Evolutionary conservation across 2,329 filamentous ascomycete species (phyloP), one percentile per base, ranked within the genome.

Genomic region (Incumbomyces lentus): DNA sequence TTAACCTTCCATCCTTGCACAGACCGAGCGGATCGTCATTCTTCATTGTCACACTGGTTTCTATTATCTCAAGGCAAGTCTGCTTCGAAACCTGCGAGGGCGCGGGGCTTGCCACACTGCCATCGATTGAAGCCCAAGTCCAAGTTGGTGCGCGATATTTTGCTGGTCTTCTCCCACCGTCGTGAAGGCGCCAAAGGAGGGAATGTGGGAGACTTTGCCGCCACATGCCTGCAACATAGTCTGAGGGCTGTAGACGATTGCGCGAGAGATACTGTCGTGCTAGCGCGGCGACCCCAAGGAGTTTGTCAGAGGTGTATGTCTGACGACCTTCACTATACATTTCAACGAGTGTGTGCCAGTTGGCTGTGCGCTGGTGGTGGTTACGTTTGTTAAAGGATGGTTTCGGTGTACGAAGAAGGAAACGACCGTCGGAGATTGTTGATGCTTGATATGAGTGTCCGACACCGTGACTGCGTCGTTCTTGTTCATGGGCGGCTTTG

Each of bases 61-160:
- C 50, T 35, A 57, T 53, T 13, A 57, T 44, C 41, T 57, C 53
- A n/a, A 57, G 50, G 42, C 55, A 57, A 6, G 53, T 54, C 30
- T 57, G 53, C 26, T 49, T 49, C 12, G 40, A 31, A 22, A 46
- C 44, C 19, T 52, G 49, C 36, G 51, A 47, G 4, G 49, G 50
- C 32, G 55, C 53, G 6, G 53, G 53, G 16, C 40, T 48, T 17
- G n/a, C 13, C n/a, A 58, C 52, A 40, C 53, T 48, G 16, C 55
- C 55, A 36, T 58, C 54, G 48, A 57, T 55, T 26, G 45, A 50
- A 12, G 54, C 49, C 55, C 55, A 58, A 2, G 54, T 50, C 55
- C 55, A 58, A 12, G 50, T 53, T 26, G 55, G 55, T 13, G 55
- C 55, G 14, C 54, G 40, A 43, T 53, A 58, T 37, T 51, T 52